phyloP scores from a whole-genome alignment of 2,329 filamentous ascomycete genomes.

The Arachnomyces sp. region DNA sequence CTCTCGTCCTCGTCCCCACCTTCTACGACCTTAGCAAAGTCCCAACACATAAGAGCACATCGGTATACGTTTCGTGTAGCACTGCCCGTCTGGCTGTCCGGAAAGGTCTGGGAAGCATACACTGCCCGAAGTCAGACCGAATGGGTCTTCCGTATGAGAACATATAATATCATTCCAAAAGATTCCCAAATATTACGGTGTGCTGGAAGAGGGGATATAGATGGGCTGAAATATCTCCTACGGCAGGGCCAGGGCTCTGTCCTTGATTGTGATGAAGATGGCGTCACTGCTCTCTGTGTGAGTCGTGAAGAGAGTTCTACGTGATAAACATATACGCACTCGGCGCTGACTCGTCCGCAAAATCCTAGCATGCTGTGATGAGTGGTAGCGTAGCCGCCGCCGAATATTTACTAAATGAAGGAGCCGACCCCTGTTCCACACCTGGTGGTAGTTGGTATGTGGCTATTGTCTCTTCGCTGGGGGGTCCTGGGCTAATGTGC shows the following conservation, averaged over 20 bases:
- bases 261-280: background rate
- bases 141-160: background rate
- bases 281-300: background rate
- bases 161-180: background rate
- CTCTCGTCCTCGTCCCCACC: background rate
- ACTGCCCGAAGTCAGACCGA: background rate
- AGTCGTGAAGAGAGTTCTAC: background rate
- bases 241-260: background rate
- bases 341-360: background rate
- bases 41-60: background rate
- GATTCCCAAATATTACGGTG: background rate
- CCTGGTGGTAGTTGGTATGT: too few relatives aligned
- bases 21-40: background rate
- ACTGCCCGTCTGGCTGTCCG: background rate
- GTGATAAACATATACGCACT: background rate
- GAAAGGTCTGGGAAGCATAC: constrained; percentile 1
- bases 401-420: background rate
- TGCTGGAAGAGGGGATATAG: background rate
- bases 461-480: too few relatives aligned
- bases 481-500: too few relatives aligned
- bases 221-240: background rate
- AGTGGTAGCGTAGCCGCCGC: background rate
- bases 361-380: background rate
- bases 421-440: background rate
- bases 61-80: background rate